Evolutionary conservation across 2,329 filamentous ascomycete genomes (phyloP).

Genomic region (Triangularia verruculosa): DNA sequence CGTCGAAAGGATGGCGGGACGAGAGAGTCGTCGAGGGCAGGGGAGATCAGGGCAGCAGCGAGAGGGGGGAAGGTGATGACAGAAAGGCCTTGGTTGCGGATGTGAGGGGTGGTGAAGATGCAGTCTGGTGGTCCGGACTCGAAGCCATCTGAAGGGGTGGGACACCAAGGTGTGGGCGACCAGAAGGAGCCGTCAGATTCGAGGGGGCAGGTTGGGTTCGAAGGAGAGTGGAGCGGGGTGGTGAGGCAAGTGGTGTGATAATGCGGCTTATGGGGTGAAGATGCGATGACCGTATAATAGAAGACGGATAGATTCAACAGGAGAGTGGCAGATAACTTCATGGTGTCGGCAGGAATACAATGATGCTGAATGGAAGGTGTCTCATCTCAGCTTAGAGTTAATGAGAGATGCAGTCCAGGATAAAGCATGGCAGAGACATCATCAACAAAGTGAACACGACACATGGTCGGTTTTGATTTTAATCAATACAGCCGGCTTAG

Average conservation of each 20-base stretch:
- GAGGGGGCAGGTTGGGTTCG: slow-evolving; percentile 5
- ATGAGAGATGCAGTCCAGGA: not conserved
- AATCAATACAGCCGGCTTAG: not conserved
- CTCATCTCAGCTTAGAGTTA: not conserved
- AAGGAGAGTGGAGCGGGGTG: not conserved
- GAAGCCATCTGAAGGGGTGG: slow-evolving; percentile 11
- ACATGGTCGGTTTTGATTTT: slow-evolving; percentile 5
- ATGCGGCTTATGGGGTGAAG: not conserved
- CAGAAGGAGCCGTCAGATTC: slow-evolving; percentile 19
- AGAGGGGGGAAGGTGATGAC: slow-evolving; percentile 29
- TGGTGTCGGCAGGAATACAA: not conserved
- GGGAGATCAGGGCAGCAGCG: slow-evolving; percentile 22
- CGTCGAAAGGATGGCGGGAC: slow-evolving; percentile 18
- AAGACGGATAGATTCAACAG: not conserved
- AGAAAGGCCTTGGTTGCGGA: slow-evolving; percentile 27
- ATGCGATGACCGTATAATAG: not conserved
- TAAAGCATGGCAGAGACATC: not conserved
- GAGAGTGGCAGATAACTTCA: not conserved
- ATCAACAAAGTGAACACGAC: not conserved
- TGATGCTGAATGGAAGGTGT: not conserved
- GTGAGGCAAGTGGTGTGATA: not conserved
- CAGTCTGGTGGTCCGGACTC: slow-evolving; percentile 21
- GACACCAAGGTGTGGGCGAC: slow-evolving; percentile 23
- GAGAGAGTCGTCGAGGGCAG: slow-evolving; percentile 25
- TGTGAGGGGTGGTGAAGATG: slow-evolving; percentile 26